phyloP scores from a whole-genome alignment of 108 stramenopile genomes.

The Nitzschia sp. region DNA sequence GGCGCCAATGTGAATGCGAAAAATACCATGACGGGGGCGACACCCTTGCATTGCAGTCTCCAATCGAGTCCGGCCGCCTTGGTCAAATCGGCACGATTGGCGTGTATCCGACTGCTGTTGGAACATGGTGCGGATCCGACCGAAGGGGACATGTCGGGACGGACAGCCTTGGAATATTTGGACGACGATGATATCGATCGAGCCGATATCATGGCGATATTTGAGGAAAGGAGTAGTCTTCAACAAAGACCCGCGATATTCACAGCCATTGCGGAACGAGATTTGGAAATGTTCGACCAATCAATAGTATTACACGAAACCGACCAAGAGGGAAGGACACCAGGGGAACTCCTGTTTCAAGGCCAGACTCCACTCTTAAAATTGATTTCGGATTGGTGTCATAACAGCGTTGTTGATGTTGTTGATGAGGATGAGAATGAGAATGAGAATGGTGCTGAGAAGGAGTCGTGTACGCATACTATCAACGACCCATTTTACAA shows the following conservation, averaged over 20 bases:
- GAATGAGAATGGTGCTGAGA: too few species aligned
- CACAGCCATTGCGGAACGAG: constrained; percentile 2
- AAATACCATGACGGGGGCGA: constrained; percentile 55
- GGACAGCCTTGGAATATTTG: constrained; percentile 43
- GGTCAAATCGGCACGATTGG: constrained; percentile 21
- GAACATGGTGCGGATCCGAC: constrained; percentile 51
- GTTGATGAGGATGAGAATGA: not conserved
- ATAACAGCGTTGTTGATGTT: too few species aligned
- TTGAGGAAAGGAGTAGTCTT: not conserved
- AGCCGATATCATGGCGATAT: not conserved
- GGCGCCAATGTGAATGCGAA: constrained; percentile 54
- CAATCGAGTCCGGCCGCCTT: constrained; percentile 48
- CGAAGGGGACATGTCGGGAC: constrained; percentile 34
- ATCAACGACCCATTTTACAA: not conserved
- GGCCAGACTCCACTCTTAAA: not conserved
- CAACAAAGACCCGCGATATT: constrained; percentile 1
- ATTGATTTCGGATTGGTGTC: not conserved
- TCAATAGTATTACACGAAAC: not conserved
- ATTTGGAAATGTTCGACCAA: constrained; percentile 10
- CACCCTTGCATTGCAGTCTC: constrained; percentile 66
- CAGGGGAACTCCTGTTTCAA: not conserved
- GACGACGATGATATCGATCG: constrained; percentile 9
- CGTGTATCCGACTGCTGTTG: constrained; percentile 43
- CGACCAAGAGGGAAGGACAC: not conserved
- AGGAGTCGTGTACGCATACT: not conserved